phyloP scores from a whole-genome alignment of 2,329 filamentous ascomycete genomes.

The Pseudocercospora cruenta region DNA sequence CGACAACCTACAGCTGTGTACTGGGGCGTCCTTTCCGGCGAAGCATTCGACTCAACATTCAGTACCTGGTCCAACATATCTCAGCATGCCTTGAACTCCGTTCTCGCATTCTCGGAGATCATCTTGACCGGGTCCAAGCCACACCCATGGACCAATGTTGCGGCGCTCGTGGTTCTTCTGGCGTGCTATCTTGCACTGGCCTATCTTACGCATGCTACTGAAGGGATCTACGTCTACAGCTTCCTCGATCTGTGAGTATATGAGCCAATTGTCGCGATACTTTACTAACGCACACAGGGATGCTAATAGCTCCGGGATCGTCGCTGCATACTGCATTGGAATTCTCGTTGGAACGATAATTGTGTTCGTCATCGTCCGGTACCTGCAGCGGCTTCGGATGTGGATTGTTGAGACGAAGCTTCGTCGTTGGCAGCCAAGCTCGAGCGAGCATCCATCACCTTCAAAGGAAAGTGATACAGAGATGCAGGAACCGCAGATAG shows the following conservation, averaged over 20 bases:
- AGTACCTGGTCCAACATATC: slow-evolving; percentile 64
- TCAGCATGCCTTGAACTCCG: slow-evolving; percentile 73
- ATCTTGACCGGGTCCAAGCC: slow-evolving; percentile 67
- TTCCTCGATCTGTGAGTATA: slow-evolving; percentile 68
- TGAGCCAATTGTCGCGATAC: not conserved
- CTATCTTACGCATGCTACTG: slow-evolving; percentile 70
- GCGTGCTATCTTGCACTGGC: slow-evolving; percentile 73
- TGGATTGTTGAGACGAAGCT: slow-evolving; percentile 52
- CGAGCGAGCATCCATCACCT: not conserved
- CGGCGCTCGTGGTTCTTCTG: slow-evolving; percentile 70
- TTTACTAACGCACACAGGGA: not conserved
- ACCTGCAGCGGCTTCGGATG: slow-evolving; percentile 43
- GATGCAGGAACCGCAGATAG: not conserved
- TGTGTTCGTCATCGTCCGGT: slow-evolving; percentile 48
- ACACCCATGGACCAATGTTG: slow-evolving; percentile 67
- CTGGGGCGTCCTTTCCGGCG: slow-evolving; percentile 45
- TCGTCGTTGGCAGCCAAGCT: slow-evolving; percentile 23
- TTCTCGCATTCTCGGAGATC: slow-evolving; percentile 77
- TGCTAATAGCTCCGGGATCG: slow-evolving; percentile 48
- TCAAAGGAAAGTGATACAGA: not conserved
- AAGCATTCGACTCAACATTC: slow-evolving; percentile 41
- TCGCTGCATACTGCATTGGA: slow-evolving; percentile 66
- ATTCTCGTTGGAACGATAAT: slow-evolving; percentile 43
- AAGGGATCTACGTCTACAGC: slow-evolving; percentile 75
- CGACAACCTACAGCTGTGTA: slow-evolving; percentile 42